Percentiles rank a stretch among this genome's conserved stretches.
Conservation (phyloP, 2,329 filamentous ascomycete species). For the Aspergillus sp. region DNA sequence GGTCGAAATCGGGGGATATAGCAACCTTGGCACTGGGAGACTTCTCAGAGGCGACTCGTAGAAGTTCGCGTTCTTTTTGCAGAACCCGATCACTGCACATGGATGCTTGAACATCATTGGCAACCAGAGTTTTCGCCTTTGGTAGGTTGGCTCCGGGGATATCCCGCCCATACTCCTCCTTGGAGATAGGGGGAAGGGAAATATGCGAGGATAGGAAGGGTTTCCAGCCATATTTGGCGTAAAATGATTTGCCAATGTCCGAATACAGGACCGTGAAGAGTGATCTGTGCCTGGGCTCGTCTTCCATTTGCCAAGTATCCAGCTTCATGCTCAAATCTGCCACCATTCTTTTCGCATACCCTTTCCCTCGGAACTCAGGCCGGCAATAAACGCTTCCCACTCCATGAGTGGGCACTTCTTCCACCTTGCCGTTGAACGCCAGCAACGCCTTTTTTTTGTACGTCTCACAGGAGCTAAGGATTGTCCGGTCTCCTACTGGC, state of each 20-base stretch:
- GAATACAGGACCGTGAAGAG: conserved; percentile 79
- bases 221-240: conserved; percentile 72
- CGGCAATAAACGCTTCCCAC: conserved; percentile 77
- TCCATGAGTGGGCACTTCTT: conserved; percentile 60
- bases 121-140: conserved; percentile 24
- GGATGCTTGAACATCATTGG: conserved; percentile 26
- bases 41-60: conserved; percentile 46
- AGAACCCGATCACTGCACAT: conserved; percentile 62
- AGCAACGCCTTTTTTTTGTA: conserved; percentile 38
- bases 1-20: conserved; percentile 62
- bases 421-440: conserved; percentile 49
- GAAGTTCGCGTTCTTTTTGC: conserved; percentile 57
- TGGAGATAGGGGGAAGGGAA: conserved; percentile 48
- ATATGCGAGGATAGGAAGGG: conserved; percentile 70
- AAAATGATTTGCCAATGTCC: conserved; percentile 80
- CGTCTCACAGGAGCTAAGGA: conserved; percentile 58
- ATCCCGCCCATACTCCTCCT: conserved; percentile 12
- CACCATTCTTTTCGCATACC: conserved; percentile 76
- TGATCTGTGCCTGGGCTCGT: conserved; percentile 34
- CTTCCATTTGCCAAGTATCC: conserved; percentile 48
- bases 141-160: conserved; percentile 20
- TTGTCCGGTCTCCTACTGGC: conserved; percentile 35
- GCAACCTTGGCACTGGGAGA: conserved; percentile 54
- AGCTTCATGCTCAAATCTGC: conserved; percentile 56
- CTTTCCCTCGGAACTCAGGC: conserved; percentile 60